Evolutionary conservation across 306 rosid species (phyloP), one percentile per base, ranked within the genome.

Genomic region (Prunus salicina): DNA sequence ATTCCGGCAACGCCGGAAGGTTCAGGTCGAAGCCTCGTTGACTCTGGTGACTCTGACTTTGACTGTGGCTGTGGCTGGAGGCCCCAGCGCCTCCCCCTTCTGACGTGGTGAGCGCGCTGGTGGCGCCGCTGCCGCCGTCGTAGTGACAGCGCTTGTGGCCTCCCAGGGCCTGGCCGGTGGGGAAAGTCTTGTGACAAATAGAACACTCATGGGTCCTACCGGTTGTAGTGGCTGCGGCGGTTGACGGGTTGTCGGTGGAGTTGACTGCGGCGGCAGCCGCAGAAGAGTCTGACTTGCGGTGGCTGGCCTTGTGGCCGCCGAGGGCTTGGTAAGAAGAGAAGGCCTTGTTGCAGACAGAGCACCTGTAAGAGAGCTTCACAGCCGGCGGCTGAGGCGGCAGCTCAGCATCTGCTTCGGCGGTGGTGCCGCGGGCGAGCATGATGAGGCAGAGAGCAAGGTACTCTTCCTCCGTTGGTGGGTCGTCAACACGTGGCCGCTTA

Each of bases 71-170:
- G 24, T 32, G 43, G 73, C 89, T 55, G 6, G 91, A 86, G 1
- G 67, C 19, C 5, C 38, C 53, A 6, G 67, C n/a, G n/a, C 82
- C 85, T 9, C 79, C 87, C 16, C 93, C 91, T 8, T 90, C 95
- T 0, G 96, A 90, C 8, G 78, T 79, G 0, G 92, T 85, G 8
- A 82, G 57, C 11, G 58, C 82, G 70, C 82, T 71, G 64, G 18
- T 67, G 50, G 60, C 65, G 62, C 81, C 71, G 70, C 74, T 80
- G 0, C 91, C 96, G 10, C 93, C 97, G 20, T 95, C 96, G 55
- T 95, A 95, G 91, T 95, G 97, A 81, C 97, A 88, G 10, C 99
- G 92, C 82, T 95, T 95, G 89, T 95, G 99, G 5, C 99, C 97
- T 3, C 99, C 99, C 15, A 95, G 78, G 38, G 97, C 97, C 79